A percentile compares a stretch with the other conserved stretches of the same genome.
Evolutionary conservation across 2,329 filamentous ascomycete genomes (phyloP).

Genomic region (Zalaria obscura): DNA sequence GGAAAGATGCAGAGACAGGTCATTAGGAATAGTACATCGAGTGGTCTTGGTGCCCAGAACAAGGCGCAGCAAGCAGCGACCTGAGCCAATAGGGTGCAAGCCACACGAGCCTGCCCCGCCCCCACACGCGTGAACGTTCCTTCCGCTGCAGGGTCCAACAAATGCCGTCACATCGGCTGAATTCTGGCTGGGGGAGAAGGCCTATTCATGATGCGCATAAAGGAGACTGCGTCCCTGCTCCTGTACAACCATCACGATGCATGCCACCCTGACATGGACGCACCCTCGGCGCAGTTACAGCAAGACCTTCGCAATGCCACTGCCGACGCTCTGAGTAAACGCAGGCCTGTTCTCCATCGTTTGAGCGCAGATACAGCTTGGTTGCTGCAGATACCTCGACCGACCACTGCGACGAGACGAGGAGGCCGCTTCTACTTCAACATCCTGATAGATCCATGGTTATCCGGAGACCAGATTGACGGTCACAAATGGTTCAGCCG

Average conservation of each 20-base stretch:
- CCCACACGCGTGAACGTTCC: too few species aligned
- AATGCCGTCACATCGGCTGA: too few species aligned
- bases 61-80: not conserved
- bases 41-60: not conserved
- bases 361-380: conserved; percentile 55
- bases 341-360: conserved; percentile 44
- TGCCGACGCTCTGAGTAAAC: conserved; percentile 23
- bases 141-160: too few species aligned
- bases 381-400: conserved; percentile 50
- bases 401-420: conserved; percentile 25
- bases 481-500: conserved; percentile 50
- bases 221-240: too few species aligned
- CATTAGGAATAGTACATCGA: conserved; percentile 2
- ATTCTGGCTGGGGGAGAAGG: too few species aligned
- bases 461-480: conserved; percentile 47
- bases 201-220: too few species aligned
- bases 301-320: conserved; percentile 27
- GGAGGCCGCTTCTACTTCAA: conserved; percentile 44
- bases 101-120: too few species aligned
- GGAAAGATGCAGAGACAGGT: conserved; percentile 7
- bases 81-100: too few species aligned
- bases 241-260: not conserved
- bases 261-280: conserved; percentile 9
- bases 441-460: conserved; percentile 52
- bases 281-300: conserved; percentile 24